These are phyloP conservation scores for Aspergillus fischeri DNA, from an alignment of 2,329 filamentous ascomycete genomes.

Conservation along the genomic window DNA sequence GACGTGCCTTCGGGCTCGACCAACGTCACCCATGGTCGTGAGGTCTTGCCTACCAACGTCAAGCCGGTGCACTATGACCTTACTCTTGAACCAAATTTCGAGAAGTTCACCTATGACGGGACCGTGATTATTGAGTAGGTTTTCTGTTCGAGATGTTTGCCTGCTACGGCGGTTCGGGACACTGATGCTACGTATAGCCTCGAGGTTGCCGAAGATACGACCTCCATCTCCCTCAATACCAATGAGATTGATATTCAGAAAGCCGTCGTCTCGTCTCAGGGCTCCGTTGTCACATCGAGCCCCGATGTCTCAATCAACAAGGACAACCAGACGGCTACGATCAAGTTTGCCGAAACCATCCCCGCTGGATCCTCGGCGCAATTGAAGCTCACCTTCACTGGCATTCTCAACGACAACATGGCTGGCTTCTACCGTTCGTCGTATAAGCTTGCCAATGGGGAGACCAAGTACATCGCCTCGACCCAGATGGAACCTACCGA, in stretches of 20 bases:
- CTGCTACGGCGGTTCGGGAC: background rate
- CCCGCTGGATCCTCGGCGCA: slow-evolving; percentile 72
- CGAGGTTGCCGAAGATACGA: slow-evolving; percentile 79
- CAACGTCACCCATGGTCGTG: slow-evolving; percentile 63
- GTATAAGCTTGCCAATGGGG: slow-evolving; percentile 78
- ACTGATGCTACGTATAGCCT: slow-evolving; percentile 46
- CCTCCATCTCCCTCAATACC: slow-evolving; percentile 81
- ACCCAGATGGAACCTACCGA: slow-evolving; percentile 97
- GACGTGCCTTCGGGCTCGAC: slow-evolving; percentile 53
- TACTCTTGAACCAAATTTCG: slow-evolving; percentile 85
- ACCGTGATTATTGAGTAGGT: slow-evolving; percentile 73
- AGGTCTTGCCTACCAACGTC: slow-evolving; percentile 87
- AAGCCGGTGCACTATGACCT: slow-evolving; percentile 89
- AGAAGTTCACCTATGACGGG: slow-evolving; percentile 82
- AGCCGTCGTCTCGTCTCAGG: slow-evolving; percentile 61
- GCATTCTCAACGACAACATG: slow-evolving; percentile 87
- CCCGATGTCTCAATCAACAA: slow-evolving; percentile 70
- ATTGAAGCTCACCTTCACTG: slow-evolving; percentile 73
- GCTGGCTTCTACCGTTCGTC: slow-evolving; percentile 95
- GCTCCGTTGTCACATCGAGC: slow-evolving; percentile 55
- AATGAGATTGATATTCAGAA: slow-evolving; percentile 79
- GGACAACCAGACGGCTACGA: slow-evolving; percentile 73
- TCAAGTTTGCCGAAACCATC: slow-evolving; percentile 71
- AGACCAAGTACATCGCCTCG: slow-evolving; percentile 76
- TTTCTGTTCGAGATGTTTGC: background rate